Base-by-base conservation (phyloP, 768 basidiomycete species). In the Lepiota brunneoincarnata region DNA sequence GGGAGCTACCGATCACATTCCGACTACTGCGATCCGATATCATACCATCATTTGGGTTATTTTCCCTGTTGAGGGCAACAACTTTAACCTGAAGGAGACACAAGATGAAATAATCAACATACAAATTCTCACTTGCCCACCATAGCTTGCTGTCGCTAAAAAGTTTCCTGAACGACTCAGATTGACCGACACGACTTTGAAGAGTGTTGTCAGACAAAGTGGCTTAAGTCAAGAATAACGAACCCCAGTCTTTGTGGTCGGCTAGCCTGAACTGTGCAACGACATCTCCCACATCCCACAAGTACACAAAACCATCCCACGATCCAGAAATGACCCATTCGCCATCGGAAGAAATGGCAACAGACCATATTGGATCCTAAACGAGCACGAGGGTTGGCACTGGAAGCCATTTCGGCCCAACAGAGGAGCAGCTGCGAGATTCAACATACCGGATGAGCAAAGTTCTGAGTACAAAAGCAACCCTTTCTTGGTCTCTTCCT, bases 261-360 rank as follows among this genome's bases (percentile, higher is more conserved):
- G 91, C 88, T 17, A 92, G 75, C 80, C 90, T 86, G 63, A 88
- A 82, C 67, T 91, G 89, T 56, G 85, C 83, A 49, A 80, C 75
- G 6, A 57, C 61, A n/a, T 78, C 76, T 63, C 75, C 75, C 40
- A 82, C 75, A 63, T 89, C 84, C 80, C 83, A 85, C 62, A 88
- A 87, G 63, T 89, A 86, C 50, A 92, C 88, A 3, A 85, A 84
- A 28, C 91, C 82, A 68, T 92, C 90, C 66, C 91, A 91, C 20
- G 64, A 67, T 23, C 91, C 89, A 17, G 86, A 88, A 21, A 90
- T 89, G 63, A 92, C 84, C 85, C 88, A 69, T 52, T 86, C 80
- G 4, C 88, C 89, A 65, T 93, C 91, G 48, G 86, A 84, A 31
- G 88, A 87, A 42, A 91, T 86, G 17, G 63, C 71, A 17, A 75